Conservation (phyloP, 345 rosid species). For the Kandelia obovata region DNA sequence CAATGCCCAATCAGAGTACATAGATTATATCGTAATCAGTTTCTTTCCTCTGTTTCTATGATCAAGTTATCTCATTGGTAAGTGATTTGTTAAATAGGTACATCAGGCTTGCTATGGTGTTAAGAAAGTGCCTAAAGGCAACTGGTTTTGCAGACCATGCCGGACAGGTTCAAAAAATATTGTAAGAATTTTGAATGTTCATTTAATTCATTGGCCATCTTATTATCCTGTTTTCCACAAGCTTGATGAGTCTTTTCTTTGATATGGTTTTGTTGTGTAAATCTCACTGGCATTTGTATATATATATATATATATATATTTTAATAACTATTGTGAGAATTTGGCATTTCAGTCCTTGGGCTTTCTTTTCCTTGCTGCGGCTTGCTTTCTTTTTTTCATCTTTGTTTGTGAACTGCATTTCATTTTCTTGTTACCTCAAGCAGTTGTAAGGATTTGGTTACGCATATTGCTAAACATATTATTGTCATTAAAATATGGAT, state of each 20-base stretch:
- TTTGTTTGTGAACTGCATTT: background rate
- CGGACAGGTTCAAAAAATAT: conserved; percentile 32
- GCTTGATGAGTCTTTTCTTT: background rate
- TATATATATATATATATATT: background rate
- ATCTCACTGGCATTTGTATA: no score
- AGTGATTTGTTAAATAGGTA: conserved; percentile 27
- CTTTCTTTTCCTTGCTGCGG: background rate
- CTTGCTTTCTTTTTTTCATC: background rate
- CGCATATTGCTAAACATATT: no score
- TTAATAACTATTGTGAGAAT: background rate
- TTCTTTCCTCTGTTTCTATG: conserved; percentile 1
- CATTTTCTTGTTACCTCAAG: background rate
- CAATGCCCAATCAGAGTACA: conserved; percentile 39
- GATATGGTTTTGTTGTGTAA: background rate
- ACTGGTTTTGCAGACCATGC: conserved; percentile 54
- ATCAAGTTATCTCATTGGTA: conserved; percentile 6
- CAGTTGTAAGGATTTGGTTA: background rate
- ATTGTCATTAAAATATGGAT: background rate
- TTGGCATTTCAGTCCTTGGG: background rate
- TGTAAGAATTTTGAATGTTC: conserved; percentile 25
- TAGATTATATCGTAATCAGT: background rate
- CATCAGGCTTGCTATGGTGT: conserved; percentile 60
- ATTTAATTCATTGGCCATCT: background rate
- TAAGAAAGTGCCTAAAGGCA: conserved; percentile 39
- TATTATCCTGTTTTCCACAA: background rate